Percentiles rank a stretch among this genome's conserved stretches.
These are phyloP conservation scores for Rickenella mellea DNA, from an alignment of 768 basidiomycete species.

Conservation along the genomic window DNA sequence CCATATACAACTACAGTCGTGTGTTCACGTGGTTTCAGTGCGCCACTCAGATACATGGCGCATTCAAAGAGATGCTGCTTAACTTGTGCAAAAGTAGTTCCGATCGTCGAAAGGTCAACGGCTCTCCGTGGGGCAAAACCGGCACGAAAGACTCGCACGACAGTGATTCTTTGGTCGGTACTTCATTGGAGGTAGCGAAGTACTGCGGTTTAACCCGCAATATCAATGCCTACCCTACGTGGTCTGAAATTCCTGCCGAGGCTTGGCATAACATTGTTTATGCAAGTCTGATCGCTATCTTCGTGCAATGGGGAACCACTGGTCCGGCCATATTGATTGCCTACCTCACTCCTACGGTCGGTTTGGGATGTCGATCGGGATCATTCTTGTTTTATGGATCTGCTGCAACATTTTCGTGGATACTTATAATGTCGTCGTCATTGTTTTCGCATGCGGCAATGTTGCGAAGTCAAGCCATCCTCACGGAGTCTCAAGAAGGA, in stretches of 20 bases:
- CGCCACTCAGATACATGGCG: conserved; percentile 2
- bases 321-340: not conserved
- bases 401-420: not conserved
- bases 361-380: not conserved
- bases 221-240: too few species aligned
- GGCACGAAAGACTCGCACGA: too few species aligned
- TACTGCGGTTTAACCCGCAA: too few species aligned
- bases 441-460: conserved; percentile 8
- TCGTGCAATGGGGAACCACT: not conserved
- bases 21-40: conserved; percentile 9
- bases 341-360: conserved; percentile 1
- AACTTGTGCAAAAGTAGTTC: conserved; percentile 1
- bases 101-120: not conserved
- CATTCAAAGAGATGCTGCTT: conserved; percentile 1
- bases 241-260: too few species aligned
- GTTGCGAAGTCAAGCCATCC: too few species aligned
- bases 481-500: too few species aligned
- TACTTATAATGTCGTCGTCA: not conserved
- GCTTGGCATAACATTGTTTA: not conserved
- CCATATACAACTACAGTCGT: conserved; percentile 11
- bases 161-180: too few species aligned
- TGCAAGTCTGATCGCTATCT: not conserved
- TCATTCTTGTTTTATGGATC: not conserved
- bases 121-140: too few species aligned
- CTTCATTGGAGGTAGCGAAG: too few species aligned